These are phyloP conservation scores for Lolium rigidum DNA, from an alignment of 176 grass and related monocot genomes.

Conservation along the genomic window DNA sequence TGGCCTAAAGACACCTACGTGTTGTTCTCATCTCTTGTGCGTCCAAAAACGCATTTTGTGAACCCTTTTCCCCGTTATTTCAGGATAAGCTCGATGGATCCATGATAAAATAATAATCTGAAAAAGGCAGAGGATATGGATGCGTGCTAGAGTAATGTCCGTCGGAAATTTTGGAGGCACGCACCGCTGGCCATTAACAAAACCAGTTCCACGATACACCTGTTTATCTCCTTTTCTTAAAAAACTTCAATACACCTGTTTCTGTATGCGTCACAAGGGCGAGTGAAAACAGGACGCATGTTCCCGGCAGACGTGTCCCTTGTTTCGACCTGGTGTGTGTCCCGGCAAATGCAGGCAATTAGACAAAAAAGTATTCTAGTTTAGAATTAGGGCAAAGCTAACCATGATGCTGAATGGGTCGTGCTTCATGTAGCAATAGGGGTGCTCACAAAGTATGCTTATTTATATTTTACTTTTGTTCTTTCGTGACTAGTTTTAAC, in stretches of 20 bases:
- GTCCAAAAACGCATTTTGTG: neutral
- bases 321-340: conserved; percentile 26
- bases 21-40: neutral
- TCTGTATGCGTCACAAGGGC: neutral
- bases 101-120: conserved; percentile 28
- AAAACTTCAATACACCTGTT: neutral
- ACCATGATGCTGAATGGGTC: neutral
- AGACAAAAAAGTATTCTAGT: conserved; percentile 2
- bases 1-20: neutral
- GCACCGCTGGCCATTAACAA: conserved; percentile 26
- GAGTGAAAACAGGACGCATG: conserved; percentile 45
- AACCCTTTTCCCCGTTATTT: neutral
- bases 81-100: conserved; percentile 37
- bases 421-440: neutral
- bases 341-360: neutral
- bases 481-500: neutral
- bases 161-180: conserved; percentile 44
- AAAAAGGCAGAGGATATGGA: conserved; percentile 38
- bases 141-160: too few species aligned
- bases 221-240: neutral
- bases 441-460: neutral
- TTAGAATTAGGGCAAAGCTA: neutral
- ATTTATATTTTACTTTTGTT: neutral
- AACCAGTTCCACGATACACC: conserved; percentile 26
- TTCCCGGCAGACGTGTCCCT: conserved; percentile 21